Evolutionary conservation across 164 flowering plant species (phyloP).

Genomic region (Sedum album): DNA sequence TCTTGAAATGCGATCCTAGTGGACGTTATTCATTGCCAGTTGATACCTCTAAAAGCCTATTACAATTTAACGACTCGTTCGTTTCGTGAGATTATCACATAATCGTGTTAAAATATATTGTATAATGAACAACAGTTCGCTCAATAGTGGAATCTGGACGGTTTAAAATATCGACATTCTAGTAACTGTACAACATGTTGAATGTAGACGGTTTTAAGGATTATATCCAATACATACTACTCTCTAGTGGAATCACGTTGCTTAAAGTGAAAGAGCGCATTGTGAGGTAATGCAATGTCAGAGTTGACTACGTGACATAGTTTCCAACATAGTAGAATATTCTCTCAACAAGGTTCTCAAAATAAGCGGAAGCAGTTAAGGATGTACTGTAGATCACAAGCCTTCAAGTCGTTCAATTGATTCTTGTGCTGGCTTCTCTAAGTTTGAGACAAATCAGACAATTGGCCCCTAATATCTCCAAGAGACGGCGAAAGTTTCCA

Average conservation of each 20-base stretch:
- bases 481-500: not conserved
- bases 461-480: not conserved
- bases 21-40: too few relatives aligned
- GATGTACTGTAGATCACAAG: not conserved
- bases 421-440: not conserved
- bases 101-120: too few relatives aligned
- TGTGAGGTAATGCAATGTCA: not conserved
- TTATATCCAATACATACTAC: not conserved
- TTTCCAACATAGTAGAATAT: not conserved
- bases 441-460: conserved; percentile 5
- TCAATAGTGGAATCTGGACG: not conserved
- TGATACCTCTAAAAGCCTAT: too few relatives aligned
- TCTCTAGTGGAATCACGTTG: too few relatives aligned
- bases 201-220: not conserved
- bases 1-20: too few relatives aligned
- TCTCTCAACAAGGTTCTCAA: not conserved
- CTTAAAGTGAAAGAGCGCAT: not conserved
- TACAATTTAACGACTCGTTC: too few relatives aligned
- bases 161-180: not conserved
- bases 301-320: conserved; percentile 2
- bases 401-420: not conserved
- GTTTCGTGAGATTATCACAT: too few relatives aligned
- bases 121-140: not conserved
- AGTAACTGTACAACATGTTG: not conserved
- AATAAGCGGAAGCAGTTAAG: not conserved